Evolutionary conservation across 2,329 filamentous ascomycete species (phyloP).

Genomic region (Allantophomopsis cytisporea): DNA sequence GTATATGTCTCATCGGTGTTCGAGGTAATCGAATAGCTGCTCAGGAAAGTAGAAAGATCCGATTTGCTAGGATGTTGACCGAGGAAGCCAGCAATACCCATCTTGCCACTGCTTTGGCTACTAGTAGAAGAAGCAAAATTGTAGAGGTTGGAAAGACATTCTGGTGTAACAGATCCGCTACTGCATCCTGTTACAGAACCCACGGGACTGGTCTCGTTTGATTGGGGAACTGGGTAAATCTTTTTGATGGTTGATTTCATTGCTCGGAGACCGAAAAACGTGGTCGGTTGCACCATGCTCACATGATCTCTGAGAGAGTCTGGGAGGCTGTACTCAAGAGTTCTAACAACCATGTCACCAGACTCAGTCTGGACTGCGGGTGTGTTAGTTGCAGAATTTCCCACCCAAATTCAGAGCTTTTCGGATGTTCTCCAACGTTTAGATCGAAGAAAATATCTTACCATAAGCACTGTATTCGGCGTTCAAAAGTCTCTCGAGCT

Average conservation of each 20-base stretch:
- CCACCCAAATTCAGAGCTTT: no score
- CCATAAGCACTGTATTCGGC: no score
- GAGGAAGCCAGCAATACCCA: constrained; percentile 14
- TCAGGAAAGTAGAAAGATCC: no score
- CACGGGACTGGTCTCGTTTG: background rate
- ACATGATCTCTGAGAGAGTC: constrained; percentile 18
- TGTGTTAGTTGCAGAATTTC: constrained; percentile 1
- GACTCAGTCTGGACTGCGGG: constrained; percentile 8
- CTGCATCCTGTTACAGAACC: no score
- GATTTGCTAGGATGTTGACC: constrained; percentile 17
- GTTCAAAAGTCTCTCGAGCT: no score
- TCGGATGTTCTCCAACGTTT: no score
- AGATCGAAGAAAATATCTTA: no score
- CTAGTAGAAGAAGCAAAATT: constrained; percentile 7
- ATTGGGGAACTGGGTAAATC: constrained; percentile 1
- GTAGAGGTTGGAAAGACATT: constrained; percentile 16
- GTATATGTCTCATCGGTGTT: no score
- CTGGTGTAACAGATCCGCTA: constrained; percentile 9
- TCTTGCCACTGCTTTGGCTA: constrained; percentile 8
- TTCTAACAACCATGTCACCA: constrained; percentile 16
- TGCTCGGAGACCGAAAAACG: constrained; percentile 17
- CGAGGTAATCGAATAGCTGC: no score
- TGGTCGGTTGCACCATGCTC: constrained; percentile 26
- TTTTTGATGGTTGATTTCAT: constrained; percentile 4
- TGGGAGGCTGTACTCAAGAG: constrained; percentile 25